Conservation (phyloP, 371 early-diverging fungal species). For the Choanephora cucurbitarum region DNA sequence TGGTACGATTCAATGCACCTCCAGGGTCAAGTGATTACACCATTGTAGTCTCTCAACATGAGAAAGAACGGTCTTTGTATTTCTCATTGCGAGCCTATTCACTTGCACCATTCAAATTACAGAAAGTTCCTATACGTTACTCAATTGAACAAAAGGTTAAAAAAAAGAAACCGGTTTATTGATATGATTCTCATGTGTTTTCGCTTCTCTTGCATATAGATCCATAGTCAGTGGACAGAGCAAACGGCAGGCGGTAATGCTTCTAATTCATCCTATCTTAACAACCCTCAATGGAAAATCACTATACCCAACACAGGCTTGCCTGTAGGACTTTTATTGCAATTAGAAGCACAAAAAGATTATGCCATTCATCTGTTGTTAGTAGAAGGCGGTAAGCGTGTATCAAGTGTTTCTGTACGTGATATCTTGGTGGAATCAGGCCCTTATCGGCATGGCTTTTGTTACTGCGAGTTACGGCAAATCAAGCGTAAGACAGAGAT, state of each 20-base stretch:
- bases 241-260: conserved; percentile 84
- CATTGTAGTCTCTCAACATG: conserved; percentile 80
- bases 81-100: conserved; percentile 78
- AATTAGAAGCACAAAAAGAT: conserved; percentile 69
- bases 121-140: conserved; percentile 66
- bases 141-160: conserved; percentile 63
- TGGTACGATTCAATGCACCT: conserved; percentile 72
- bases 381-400: conserved; percentile 71
- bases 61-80: conserved; percentile 66
- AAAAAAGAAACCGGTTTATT: conserved; percentile 2
- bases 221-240: conserved; percentile 72
- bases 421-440: conserved; percentile 72
- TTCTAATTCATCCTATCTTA: conserved; percentile 65
- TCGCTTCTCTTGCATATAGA: conserved; percentile 23
- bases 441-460: conserved; percentile 72
- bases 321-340: conserved; percentile 43
- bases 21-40: conserved; percentile 67
- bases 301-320: conserved; percentile 42
- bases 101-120: conserved; percentile 64
- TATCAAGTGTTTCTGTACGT: conserved; percentile 67
- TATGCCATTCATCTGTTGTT: conserved; percentile 72
- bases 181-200: too few species aligned
- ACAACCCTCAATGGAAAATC: conserved; percentile 81
- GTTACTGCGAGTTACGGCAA: conserved; percentile 65
- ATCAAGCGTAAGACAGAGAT: conserved; percentile 49